phyloP scores from a whole-genome alignment of 306 rosid genomes.

The Rubus idaeus region DNA sequence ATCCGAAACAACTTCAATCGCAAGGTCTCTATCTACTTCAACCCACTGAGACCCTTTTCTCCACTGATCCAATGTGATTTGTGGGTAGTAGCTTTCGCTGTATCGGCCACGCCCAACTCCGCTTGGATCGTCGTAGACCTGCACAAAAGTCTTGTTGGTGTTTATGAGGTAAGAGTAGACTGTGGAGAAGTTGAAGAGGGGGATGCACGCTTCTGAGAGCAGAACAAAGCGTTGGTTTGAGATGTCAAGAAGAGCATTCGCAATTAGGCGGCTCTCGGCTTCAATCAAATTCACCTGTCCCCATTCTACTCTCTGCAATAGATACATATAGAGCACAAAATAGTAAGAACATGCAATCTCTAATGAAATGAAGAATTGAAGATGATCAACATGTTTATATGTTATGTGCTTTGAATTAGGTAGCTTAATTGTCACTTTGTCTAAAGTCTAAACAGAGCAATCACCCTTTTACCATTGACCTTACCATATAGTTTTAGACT shows the following conservation, averaged over 20 bases:
- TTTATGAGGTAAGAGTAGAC: conserved; percentile 21
- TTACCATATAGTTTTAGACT: neutral
- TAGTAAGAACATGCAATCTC: neutral
- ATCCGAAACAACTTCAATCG: conserved; percentile 27
- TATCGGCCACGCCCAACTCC: conserved; percentile 30
- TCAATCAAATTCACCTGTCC: conserved; percentile 11
- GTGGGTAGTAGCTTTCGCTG: conserved; percentile 4
- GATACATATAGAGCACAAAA: neutral
- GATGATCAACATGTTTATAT: neutral
- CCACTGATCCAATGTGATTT: conserved; percentile 30
- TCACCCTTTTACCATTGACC: no score
- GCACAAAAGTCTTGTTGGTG: conserved; percentile 12
- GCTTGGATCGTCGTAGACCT: conserved; percentile 28
- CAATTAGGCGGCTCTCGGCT: conserved; percentile 21
- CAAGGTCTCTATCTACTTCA: conserved; percentile 24
- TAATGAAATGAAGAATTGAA: neutral
- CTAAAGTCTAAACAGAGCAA: conserved; percentile 3
- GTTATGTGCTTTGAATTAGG: neutral
- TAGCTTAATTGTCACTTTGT: neutral
- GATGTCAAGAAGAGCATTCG: conserved; percentile 28
- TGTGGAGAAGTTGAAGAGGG: conserved; percentile 26
- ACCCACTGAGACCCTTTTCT: conserved; percentile 39
- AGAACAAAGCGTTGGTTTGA: conserved; percentile 28
- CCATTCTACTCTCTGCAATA: conserved; percentile 21
- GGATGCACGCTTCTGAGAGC: conserved; percentile 27